These are phyloP conservation scores for Arthroderma sp. DNA, from an alignment of 2,329 filamentous ascomycete genomes.

Conservation along the genomic window DNA sequence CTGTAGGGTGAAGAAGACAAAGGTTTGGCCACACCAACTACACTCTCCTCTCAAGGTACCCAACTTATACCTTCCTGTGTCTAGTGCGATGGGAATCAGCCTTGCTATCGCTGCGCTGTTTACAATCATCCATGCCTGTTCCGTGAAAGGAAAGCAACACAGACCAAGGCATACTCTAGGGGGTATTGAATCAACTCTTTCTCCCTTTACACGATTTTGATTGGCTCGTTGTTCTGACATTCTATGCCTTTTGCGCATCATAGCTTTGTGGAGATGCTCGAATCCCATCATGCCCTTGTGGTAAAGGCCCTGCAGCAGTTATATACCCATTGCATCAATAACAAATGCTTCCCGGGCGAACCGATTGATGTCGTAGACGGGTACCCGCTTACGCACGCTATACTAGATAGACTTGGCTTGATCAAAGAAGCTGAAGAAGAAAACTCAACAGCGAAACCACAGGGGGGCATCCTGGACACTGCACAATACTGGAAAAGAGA, in stretches of 20 bases:
- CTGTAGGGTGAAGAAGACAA: constrained; percentile 34
- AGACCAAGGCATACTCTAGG: constrained; percentile 32
- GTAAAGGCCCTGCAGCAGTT: constrained; percentile 30
- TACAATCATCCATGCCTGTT: constrained; percentile 33
- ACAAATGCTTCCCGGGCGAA: constrained; percentile 31
- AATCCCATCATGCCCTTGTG: constrained; percentile 30
- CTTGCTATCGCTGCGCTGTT: constrained; percentile 30
- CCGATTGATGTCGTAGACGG: constrained; percentile 28
- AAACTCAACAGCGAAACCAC: constrained; percentile 18
- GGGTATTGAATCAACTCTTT: constrained; percentile 19
- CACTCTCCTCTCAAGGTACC: constrained; percentile 5
- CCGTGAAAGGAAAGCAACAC: constrained; percentile 30
- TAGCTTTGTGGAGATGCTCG: constrained; percentile 33
- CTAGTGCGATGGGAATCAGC: constrained; percentile 33
- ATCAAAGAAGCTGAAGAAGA: constrained; percentile 32
- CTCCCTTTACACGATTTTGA: neutral
- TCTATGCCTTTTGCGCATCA: neutral
- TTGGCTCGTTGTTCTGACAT: too few relatives aligned
- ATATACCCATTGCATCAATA: constrained; percentile 29
- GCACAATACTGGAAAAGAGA: constrained; percentile 22
- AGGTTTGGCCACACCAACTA: constrained; percentile 19
- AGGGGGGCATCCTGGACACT: constrained; percentile 22
- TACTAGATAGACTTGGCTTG: constrained; percentile 29
- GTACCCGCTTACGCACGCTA: constrained; percentile 30
- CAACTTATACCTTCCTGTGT: constrained; percentile 4